Evolutionary conservation across 495 filamentous ascomycete species (phyloP), one percentile per base, ranked within the genome.

Genomic region (Penicillium cinerascens): DNA sequence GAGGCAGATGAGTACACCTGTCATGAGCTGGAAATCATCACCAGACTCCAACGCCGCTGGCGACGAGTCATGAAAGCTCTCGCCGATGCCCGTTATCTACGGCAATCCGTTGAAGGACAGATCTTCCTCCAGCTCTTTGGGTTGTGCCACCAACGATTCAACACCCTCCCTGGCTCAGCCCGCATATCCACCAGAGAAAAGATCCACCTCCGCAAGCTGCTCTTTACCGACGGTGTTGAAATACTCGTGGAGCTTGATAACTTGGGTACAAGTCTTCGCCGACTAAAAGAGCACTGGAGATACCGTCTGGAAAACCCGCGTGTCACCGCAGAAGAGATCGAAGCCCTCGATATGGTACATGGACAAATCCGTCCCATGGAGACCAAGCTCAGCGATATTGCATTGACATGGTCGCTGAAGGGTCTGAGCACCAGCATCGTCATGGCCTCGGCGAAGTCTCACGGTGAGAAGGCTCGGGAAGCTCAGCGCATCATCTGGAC

Each of bases 311-410:
- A 46, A 13, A 27, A 10, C 18, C 17, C 29, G 15, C 29, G 4
- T 10, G 16, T 42, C 15, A 38, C 43, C 15, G 29, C 33, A 6
- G 38, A 48, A 27, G 42, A 44, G 10, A 44, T 59, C 10, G 60
- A 65, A 23, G 56, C 55, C 15, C 44, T 65, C 11, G 56, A 54
- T 10, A 49, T n/a, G 1, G 22, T 59, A 2, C 44, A 39, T 4
- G 44, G 33, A 6, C 25, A 25, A 0, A 55, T 59, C 29, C 4
- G 33, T 1, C 15, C 36, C 20, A 13, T 59, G 9, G 52, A 52
- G 18, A 21, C 21, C 3, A 47, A 45, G 18, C 40, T 55, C 0
- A n/a, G 43, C 2, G 15, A 35, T n/a, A 13, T 55, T 1, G 21
- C 35, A 6, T n/a, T 44, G 22, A 37, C 27, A 5, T 59, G 56